A percentile compares a stretch with the other conserved stretches of the same genome.
Evolutionary conservation across 2,329 filamentous ascomycete genomes (phyloP).

Genomic region (Arthrobotrys musiformis): DNA sequence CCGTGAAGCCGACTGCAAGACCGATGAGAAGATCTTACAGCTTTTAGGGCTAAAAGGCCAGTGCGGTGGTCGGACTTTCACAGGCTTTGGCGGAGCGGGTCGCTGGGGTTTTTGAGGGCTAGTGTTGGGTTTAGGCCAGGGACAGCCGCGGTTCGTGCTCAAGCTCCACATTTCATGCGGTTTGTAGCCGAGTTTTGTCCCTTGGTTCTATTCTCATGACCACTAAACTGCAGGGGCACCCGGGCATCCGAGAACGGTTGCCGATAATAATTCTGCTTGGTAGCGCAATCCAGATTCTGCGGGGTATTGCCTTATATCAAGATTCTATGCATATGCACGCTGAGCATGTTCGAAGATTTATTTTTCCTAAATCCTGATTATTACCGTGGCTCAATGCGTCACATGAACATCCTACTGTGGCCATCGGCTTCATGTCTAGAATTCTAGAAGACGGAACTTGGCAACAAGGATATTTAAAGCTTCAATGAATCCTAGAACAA

Average conservation of each 20-base stretch:
- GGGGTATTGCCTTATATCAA: neutral
- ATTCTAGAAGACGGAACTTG: neutral
- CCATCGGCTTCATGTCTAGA: neutral
- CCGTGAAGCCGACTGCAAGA: slow-evolving; percentile 35
- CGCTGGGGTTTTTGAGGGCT: neutral
- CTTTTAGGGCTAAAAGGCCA: neutral
- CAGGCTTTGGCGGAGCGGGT: slow-evolving; percentile 36
- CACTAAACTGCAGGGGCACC: slow-evolving; percentile 18
- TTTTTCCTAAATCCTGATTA: neutral
- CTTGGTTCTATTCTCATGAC: slow-evolving; percentile 43
- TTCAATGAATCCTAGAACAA: neutral
- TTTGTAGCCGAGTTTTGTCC: slow-evolving; percentile 8
- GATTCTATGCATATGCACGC: neutral
- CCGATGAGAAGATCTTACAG: slow-evolving; percentile 15
- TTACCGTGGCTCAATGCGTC: neutral
- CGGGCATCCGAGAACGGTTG: neutral
- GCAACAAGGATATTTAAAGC: neutral
- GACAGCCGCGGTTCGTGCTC: neutral
- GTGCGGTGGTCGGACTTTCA: slow-evolving; percentile 33
- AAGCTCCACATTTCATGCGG: neutral
- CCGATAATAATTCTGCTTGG: neutral
- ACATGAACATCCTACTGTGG: neutral
- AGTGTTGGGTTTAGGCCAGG: slow-evolving; percentile 21
- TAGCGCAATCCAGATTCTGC: neutral
- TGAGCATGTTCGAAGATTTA: too few species aligned